phyloP scores from a whole-genome alignment of 169 alveolate genomes.

The Eimeria brunetti region DNA sequence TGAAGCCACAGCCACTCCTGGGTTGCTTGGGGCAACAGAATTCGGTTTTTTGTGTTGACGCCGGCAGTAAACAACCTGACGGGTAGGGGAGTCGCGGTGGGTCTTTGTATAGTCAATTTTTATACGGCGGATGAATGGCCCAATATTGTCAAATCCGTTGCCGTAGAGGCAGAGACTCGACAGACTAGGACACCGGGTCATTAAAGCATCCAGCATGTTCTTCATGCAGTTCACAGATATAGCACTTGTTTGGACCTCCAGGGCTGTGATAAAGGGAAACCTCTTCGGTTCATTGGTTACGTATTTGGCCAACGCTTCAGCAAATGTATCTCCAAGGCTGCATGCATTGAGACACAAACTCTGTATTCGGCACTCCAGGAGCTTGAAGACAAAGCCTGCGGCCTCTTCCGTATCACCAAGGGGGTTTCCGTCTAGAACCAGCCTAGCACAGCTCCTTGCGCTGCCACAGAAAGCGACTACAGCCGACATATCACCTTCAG shows the following conservation, averaged over 20 bases:
- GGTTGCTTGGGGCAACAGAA: background rate
- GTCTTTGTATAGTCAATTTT: slow-evolving; percentile 29
- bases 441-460: slow-evolving; percentile 19
- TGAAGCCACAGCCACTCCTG: background rate
- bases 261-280: slow-evolving; percentile 28
- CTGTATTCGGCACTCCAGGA: slow-evolving; percentile 22
- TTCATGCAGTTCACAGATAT: slow-evolving; percentile 55
- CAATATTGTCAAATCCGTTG: slow-evolving; percentile 64
- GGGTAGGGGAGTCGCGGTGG: slow-evolving; percentile 11
- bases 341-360: slow-evolving; percentile 47
- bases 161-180: slow-evolving; percentile 21
- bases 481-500: background rate
- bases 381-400: slow-evolving; percentile 41
- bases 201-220: slow-evolving; percentile 27
- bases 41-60: background rate
- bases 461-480: slow-evolving; percentile 58
- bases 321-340: slow-evolving; percentile 47
- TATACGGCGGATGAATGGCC: slow-evolving; percentile 21
- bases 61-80: slow-evolving; percentile 1
- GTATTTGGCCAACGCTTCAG: slow-evolving; percentile 35
- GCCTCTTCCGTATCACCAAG: slow-evolving; percentile 50
- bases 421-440: slow-evolving; percentile 54
- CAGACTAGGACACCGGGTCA: slow-evolving; percentile 19
- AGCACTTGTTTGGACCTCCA: slow-evolving; percentile 47
- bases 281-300: slow-evolving; percentile 5